A percentile compares a stretch with the other conserved stretches of the same genome.
These are phyloP conservation scores for Lecanicillium sp. DNA, from an alignment of 2,329 filamentous ascomycete genomes.

Conservation along the genomic window DNA sequence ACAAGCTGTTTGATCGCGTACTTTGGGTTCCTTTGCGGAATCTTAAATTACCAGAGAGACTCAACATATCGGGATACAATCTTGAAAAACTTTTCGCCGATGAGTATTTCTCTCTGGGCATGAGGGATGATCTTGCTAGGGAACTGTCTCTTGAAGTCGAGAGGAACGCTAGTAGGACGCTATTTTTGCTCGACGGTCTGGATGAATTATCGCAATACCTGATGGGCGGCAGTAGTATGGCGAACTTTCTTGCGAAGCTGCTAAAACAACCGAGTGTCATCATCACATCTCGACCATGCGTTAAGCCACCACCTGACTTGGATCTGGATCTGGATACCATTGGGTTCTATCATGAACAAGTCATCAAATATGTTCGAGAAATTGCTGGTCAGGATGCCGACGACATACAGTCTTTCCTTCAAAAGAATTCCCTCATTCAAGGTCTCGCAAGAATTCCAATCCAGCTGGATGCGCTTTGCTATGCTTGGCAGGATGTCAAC, in stretches of 20 bases:
- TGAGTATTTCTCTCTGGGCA: conserved; percentile 17
- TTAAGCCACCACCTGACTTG: conserved; percentile 3
- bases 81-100: conserved; percentile 16
- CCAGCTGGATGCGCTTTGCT: conserved; percentile 35
- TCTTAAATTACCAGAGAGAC: conserved; percentile 16
- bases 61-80: conserved; percentile 12
- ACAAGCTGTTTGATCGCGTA: conserved; percentile 23
- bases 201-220: conserved; percentile 28
- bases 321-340: conserved; percentile 31
- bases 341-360: conserved; percentile 29
- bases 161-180: conserved; percentile 16
- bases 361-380: conserved; percentile 23
- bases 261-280: conserved; percentile 26
- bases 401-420: conserved; percentile 19
- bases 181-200: conserved; percentile 34
- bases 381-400: conserved; percentile 4
- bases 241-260: conserved; percentile 12
- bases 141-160: not conserved
- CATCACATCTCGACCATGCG: conserved; percentile 29
- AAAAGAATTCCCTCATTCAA: conserved; percentile 21
- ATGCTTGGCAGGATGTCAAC: conserved; percentile 20
- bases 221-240: not conserved
- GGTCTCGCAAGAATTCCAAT: conserved; percentile 32
- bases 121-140: conserved; percentile 1
- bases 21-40: conserved; percentile 31